Conservation (phyloP, 805 yeast genomes). For the Kregervanrija delftensis region DNA sequence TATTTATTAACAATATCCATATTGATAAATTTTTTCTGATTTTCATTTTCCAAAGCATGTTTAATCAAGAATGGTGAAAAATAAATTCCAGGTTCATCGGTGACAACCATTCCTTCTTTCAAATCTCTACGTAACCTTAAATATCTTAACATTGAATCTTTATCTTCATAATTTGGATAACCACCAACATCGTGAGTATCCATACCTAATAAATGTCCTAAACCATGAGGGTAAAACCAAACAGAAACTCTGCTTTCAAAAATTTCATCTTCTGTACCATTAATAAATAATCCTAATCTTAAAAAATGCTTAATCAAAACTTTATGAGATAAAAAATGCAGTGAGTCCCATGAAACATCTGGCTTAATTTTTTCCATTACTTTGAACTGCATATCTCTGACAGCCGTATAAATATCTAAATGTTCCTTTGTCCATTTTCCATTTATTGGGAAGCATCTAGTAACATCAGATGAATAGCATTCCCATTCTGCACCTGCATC, state of each 20-base stretch:
- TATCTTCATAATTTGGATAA: conserved; percentile 74
- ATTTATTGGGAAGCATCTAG: conserved; percentile 87
- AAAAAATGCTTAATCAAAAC: conserved; percentile 67
- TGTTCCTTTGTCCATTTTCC: conserved; percentile 92
- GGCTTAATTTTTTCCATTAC: conserved; percentile 73
- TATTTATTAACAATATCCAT: conserved; percentile 63
- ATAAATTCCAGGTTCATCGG: conserved; percentile 93
- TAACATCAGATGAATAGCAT: conserved; percentile 88
- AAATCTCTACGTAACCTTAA: conserved; percentile 75
- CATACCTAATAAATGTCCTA: conserved; percentile 90
- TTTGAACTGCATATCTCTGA: conserved; percentile 70
- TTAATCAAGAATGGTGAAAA: conserved; percentile 79
- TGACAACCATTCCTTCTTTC: conserved; percentile 73
- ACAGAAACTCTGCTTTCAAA: conserved; percentile 64
- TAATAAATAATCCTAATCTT: conserved; percentile 67
- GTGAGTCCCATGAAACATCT: conserved; percentile 78
- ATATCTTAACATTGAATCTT: conserved; percentile 67
- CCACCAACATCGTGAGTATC: conserved; percentile 98
- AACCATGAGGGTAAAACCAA: conserved; percentile 89
- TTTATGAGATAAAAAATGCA: conserved; percentile 75
- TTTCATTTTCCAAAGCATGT: conserved; percentile 46
- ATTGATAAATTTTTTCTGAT: conserved; percentile 53
- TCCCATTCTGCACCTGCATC: conserved; percentile 99
- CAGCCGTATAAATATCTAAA: conserved; percentile 71
- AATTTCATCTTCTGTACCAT: conserved; percentile 53